Evolutionary conservation across 176 grass and related monocot species (phyloP).

Genomic region (Paspalum vaginatum): DNA sequence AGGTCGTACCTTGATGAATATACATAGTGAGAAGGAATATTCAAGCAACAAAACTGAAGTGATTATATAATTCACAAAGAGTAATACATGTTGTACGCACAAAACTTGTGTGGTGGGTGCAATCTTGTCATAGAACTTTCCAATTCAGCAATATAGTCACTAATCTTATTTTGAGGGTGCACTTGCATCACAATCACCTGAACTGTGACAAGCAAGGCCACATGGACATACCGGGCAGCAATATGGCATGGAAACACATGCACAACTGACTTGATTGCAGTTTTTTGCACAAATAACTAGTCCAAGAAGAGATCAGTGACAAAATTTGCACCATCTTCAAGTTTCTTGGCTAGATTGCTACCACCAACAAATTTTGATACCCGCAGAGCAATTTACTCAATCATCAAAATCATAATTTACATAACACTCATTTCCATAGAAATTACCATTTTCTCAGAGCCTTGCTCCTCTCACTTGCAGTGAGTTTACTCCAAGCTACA

Average conservation of each 20-base stretch:
- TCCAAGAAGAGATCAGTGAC: not conserved
- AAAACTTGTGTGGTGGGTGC: not conserved
- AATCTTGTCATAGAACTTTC: not conserved
- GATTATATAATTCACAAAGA: constrained; percentile 10
- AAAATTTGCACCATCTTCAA: not conserved
- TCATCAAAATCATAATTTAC: constrained; percentile 15
- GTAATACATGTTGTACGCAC: not conserved
- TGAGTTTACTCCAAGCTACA: constrained; percentile 95
- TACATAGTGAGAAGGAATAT: constrained; percentile 40
- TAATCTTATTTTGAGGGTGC: not conserved
- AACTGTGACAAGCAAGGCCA: not conserved
- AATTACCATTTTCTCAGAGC: constrained; percentile 89
- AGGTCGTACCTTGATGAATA: constrained; percentile 81
- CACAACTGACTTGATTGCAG: not conserved
- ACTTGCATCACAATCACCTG: not conserved
- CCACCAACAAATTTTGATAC: not conserved
- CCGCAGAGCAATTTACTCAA: not conserved
- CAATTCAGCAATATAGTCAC: not conserved
- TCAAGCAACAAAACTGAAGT: constrained; percentile 23
- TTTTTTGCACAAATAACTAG: not conserved
- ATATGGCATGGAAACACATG: not conserved
- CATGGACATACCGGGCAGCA: not conserved
- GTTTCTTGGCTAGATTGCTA: not conserved
- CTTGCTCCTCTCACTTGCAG: constrained; percentile 90
- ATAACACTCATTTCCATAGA: constrained; percentile 23